Base-by-base conservation (phyloP, 345 rosid genomes). In the Nephelium lappaceum region DNA sequence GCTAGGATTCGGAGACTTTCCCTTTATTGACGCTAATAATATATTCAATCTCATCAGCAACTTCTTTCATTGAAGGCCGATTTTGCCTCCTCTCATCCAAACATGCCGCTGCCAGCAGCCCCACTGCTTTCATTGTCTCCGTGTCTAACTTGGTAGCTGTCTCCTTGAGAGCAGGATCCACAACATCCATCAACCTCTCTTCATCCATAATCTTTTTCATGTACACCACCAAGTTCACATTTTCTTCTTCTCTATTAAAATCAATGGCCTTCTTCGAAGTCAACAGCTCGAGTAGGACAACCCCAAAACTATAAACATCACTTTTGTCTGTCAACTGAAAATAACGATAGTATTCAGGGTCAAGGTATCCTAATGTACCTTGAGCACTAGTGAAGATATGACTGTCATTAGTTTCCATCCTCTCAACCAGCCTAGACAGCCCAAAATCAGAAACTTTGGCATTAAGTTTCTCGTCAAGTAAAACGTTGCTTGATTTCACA, bases 21-120 rank as follows among this genome's bases (percentile, higher is more conserved):
- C 71, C 79, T 16, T 47, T 62, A 1, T 76, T 75, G 55, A 85
- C 55, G 23, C 84, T 85, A 16, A 82, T 68, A n/a, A 90, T 82
- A 63, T 89, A 89, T 73, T 89, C 88, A 36, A 91, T 86, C 78
- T 89, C 91, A 64, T 84, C 85, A 0, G 85, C 84, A 12, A 86
- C 89, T 81, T 88, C 88, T 81, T 90, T 90, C 91, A 90, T 90
- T 1, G 93, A 80, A 57, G 94, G 94, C 61, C 94, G 77, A 58
- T 87, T 84, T 79, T 89, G 89, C 73, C 94, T 85, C 65, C 79
- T 77, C 8, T 91, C 92, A 67, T 91, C 92, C 87, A 89, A 63
- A 77, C 92, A 91, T 8, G 76, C 71, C 73, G 84, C 67, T 15
- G 89, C 91, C 12, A 91, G 82, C 55, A 72, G 75, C 12, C 80